Percentiles rank a stretch among this genome's conserved stretches.
These are phyloP conservation scores for Phaeosphaeriaceae sp. DNA, from an alignment of 2,329 filamentous ascomycete species.

Conservation along the genomic window DNA sequence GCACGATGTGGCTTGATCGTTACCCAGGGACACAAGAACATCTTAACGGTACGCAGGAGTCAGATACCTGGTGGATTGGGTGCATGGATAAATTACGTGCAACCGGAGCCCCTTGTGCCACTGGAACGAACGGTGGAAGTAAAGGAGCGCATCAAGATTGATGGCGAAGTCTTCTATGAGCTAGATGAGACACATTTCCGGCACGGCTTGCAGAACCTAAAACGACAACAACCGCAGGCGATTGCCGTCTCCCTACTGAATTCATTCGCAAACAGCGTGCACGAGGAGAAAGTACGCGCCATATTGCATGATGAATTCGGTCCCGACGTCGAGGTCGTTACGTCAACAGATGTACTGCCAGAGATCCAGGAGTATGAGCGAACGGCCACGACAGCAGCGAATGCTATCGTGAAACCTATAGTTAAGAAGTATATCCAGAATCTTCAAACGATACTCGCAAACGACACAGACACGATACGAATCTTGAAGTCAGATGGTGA, in stretches of 20 bases:
- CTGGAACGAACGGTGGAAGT: conserved; percentile 57
- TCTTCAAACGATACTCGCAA: conserved; percentile 47
- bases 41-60: conserved; percentile 54
- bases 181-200: conserved; percentile 52
- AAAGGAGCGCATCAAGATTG: conserved; percentile 53
- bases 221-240: conserved; percentile 52
- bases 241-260: conserved; percentile 57
- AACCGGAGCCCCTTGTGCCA: conserved; percentile 57
- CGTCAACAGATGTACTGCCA: conserved; percentile 54
- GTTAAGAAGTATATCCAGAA: conserved; percentile 55
- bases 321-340: conserved; percentile 52
- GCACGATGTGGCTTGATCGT: conserved; percentile 56
- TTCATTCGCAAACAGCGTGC: conserved; percentile 53
- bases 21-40: conserved; percentile 58
- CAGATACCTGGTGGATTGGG: conserved; percentile 60
- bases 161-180: conserved; percentile 49
- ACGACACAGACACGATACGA: conserved; percentile 54
- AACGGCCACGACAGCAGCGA: conserved; percentile 57
- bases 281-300: conserved; percentile 50
- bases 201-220: conserved; percentile 47
- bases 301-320: conserved; percentile 54
- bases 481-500: conserved; percentile 59
- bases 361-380: conserved; percentile 59
- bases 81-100: conserved; percentile 57
- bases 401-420: conserved; percentile 57